Evolutionary conservation across 805 yeast species (phyloP), one percentile per base, ranked within the genome.

Genomic region (Wickerhamomyces bovis): DNA sequence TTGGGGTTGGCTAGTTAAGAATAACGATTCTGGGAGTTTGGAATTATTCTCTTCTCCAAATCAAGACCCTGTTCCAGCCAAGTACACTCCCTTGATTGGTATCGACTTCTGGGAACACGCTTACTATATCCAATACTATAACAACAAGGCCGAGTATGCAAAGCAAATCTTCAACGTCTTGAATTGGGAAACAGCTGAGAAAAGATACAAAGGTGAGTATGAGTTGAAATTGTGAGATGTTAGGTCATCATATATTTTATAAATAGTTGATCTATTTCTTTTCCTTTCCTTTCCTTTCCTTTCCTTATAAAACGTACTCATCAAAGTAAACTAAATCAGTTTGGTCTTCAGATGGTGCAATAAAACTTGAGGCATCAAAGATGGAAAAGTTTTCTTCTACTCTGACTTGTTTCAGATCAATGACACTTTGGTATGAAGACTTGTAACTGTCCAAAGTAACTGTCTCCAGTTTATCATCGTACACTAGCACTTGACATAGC

Each of bases 401-500:
- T 38, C 60, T 49, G 20, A 52, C 59, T 38, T 61, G 63, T 41
- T 58, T 88, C 44, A 86, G 78, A 57, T 82, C 90, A 39, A 85
- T 63, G 2, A 86, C 81, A 59, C 90, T 82, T 55, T 83, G 89
- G 81, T 92, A 83, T 1, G 96, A 85, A 0, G 95, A 94, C 56
- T 76, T 79, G 65, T 84, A 92, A 39, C 81, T 76, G 53, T 82
- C 81, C 25, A 77, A 70, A 38, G 73, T 72, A 3, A 80, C 71
- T 46, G 74, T 70, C 60, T 89, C 97, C 43, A 94, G 62, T 63
- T 83, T 85, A 57, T 89, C 96, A 58, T 94, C 99, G 64, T 75
- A 88, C 1, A 85, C 80, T 41, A 94, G 68, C 15, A 94, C 97
- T 53, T 89, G 95, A 63, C 97, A 89, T 20, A 94, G 69, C 0